Evolutionary conservation across 495 filamentous ascomycete genomes (phyloP).

Genomic region (Hypoxylon intermedium): DNA sequence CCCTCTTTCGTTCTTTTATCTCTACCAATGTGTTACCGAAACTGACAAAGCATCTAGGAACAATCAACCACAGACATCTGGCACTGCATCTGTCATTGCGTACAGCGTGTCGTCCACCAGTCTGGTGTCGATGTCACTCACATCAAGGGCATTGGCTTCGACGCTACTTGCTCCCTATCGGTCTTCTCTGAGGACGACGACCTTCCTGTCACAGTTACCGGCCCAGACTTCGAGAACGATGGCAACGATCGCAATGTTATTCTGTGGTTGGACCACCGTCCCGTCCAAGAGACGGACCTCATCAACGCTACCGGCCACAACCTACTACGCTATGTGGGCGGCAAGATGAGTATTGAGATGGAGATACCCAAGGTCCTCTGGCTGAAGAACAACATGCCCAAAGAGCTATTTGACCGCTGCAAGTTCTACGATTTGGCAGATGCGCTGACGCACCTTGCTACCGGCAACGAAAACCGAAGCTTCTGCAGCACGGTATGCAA

Average conservation of each 20-base stretch:
- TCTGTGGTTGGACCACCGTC: slow-evolving; percentile 91
- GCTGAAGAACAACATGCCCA: slow-evolving; percentile 98
- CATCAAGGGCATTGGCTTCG: slow-evolving; percentile 91
- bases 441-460: slow-evolving; percentile 93
- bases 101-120: slow-evolving; percentile 77
- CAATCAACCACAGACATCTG: slow-evolving; percentile 98
- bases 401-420: slow-evolving; percentile 84
- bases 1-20: slow-evolving; percentile 2
- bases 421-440: slow-evolving; percentile 96
- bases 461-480: slow-evolving; percentile 89
- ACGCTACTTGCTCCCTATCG: slow-evolving; percentile 93
- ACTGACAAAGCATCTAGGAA: slow-evolving; percentile 65
- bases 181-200: slow-evolving; percentile 89
- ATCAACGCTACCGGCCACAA: slow-evolving; percentile 94
- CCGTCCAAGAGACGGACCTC: slow-evolving; percentile 83
- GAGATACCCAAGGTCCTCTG: slow-evolving; percentile 97
- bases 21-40: slow-evolving; percentile 1
- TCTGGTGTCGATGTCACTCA: slow-evolving; percentile 74
- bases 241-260: slow-evolving; percentile 87
- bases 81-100: slow-evolving; percentile 84
- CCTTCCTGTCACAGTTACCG: slow-evolving; percentile 87
- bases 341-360: slow-evolving; percentile 98
- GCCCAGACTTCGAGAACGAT: slow-evolving; percentile 79
- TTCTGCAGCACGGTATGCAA: slow-evolving; percentile 96
- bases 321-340: slow-evolving; percentile 93